Evolutionary conservation across 2,329 filamentous ascomycete genomes (phyloP).

Genomic region (Myriosclerotinia scirpicola): DNA sequence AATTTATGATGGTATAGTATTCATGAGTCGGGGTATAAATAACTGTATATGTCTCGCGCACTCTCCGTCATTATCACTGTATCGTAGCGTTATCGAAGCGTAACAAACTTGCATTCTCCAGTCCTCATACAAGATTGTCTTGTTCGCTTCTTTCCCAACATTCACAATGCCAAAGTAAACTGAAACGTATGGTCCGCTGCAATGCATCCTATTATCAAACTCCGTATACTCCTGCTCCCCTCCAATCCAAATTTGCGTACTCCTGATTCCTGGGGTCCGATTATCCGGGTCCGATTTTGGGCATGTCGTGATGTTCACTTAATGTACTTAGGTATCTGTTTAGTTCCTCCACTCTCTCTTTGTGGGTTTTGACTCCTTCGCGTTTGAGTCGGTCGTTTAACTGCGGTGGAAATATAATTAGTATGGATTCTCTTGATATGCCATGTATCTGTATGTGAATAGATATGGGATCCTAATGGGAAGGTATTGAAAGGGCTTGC

Average conservation of each 20-base stretch:
- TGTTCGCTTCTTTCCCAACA: not conserved
- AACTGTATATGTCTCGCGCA: not conserved
- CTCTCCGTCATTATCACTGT: not conserved
- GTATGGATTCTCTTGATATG: not conserved
- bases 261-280: not conserved
- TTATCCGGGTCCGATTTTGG: constrained; percentile 58
- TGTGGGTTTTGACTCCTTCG: constrained; percentile 93
- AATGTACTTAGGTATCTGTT: constrained; percentile 90
- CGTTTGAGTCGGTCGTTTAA: constrained; percentile 74
- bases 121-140: not conserved
- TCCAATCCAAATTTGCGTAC: not conserved
- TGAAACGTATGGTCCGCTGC: not conserved
- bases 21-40: not conserved
- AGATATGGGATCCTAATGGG: not conserved
- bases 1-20: not conserved
- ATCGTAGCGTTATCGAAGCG: not conserved
- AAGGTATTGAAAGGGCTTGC: too few relatives aligned
- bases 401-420: constrained; percentile 47
- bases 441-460: not conserved
- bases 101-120: not conserved
- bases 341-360: constrained; percentile 91
- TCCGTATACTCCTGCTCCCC: not conserved
- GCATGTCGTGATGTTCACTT: constrained; percentile 98
- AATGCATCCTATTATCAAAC: not conserved
- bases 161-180: not conserved